Base-by-base conservation (phyloP, 306 rosid genomes). In the Cotoneaster glaucophyllus region DNA sequence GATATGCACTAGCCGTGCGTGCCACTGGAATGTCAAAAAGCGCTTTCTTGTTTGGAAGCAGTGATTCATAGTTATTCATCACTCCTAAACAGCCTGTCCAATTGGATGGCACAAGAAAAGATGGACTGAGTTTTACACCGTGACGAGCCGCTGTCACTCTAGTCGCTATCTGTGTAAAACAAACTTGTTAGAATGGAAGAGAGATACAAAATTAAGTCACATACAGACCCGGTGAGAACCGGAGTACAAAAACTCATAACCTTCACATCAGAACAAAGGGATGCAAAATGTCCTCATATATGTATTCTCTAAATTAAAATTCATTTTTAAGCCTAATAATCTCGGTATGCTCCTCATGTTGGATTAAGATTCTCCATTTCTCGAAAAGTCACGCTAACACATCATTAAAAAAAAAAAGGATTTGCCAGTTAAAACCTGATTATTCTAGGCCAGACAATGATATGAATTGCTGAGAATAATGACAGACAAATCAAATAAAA, bases 31-130 rank as follows among this genome's bases (percentile, higher is more conserved):
- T 91, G 75, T 94, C 98, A 66, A 94, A 91, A 26, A 91, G 91
- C 58, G 96, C 98, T 80, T 87, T 83, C 89, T 88, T 91, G 81
- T 86, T 94, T 4, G 97, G 96, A 70, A 91, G 91, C 59, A 88
- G 90, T 2, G 94, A 91, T 53, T 94, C 98, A 37, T 94, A 94
- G 82, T 94, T 88, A 75, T 94, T 94, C 87, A 94, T 91, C 82
- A 91, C 97, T 76, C 98, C 98, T 71, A 91, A 67, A 83, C 96
- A 94, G 43, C 97, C 98, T 2, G 97, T 94, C 98, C 97, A 94
- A 78, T 75, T 94, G 11, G 98, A 91, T 50, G 98, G 97, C 67
- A 94, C 97, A 45, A 94, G 86, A 78, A 94, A 94, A 31, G 97
- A 94, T 63, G 98, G 98, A 78, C 97, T 94, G 43, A 94, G 94